A percentile compares a stretch with the other conserved stretches of the same genome.
Evolutionary conservation across 805 yeast genomes (phyloP).

Genomic region (Wickerhamomyces bisporus): DNA sequence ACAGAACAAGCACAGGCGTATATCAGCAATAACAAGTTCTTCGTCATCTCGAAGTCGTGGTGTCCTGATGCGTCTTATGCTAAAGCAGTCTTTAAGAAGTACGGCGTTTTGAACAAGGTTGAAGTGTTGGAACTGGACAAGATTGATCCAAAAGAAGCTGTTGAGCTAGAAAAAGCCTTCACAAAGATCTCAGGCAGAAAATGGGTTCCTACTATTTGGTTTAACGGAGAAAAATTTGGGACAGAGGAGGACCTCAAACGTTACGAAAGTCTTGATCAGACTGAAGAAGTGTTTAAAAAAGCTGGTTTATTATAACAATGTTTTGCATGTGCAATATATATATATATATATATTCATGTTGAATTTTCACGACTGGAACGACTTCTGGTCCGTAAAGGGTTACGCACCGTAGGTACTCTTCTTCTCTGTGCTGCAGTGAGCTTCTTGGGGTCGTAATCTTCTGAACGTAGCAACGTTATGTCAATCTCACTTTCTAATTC

Average conservation of each 20-base stretch:
- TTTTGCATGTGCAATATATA: too few species aligned
- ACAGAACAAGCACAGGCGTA: conserved; percentile 45
- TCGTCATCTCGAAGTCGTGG: conserved; percentile 68
- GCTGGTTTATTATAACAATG: conserved; percentile 15
- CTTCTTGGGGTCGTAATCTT: background rate
- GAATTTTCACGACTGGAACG: conserved; percentile 23
- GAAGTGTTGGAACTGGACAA: conserved; percentile 59
- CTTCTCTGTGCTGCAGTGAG: conserved; percentile 24
- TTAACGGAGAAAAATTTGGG: conserved; percentile 55
- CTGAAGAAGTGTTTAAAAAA: conserved; percentile 19
- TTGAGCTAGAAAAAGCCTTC: conserved; percentile 48
- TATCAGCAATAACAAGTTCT: conserved; percentile 39
- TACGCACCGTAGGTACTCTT: conserved; percentile 21
- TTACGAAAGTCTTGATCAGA: conserved; percentile 19
- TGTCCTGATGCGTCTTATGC: conserved; percentile 76
- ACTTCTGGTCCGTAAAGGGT: conserved; percentile 25
- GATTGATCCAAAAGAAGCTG: conserved; percentile 44
- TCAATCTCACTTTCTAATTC: background rate
- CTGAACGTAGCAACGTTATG: background rate
- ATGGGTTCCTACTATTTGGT: conserved; percentile 68
- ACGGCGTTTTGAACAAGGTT: conserved; percentile 44
- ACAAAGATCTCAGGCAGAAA: conserved; percentile 51
- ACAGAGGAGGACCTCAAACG: conserved; percentile 43
- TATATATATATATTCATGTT: background rate
- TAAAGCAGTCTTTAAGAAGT: conserved; percentile 47